Evolutionary conservation across 768 basidiomycete genomes (phyloP), one percentile per base, ranked within the genome.

Genomic region (Lactifluus subvellereus): DNA sequence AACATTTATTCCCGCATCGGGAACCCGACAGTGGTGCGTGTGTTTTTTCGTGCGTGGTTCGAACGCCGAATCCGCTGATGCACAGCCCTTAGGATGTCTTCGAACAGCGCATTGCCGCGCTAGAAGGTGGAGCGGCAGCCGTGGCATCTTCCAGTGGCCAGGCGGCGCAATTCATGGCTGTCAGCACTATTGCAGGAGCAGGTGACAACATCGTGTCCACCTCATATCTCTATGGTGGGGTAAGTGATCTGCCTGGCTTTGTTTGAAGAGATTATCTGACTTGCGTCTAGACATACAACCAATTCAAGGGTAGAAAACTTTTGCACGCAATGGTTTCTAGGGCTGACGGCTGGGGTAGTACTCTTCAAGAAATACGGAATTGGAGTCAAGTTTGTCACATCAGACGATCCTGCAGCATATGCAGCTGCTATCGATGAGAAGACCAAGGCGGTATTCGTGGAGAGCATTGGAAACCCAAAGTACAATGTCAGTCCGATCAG

Each of bases 161-260:
- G 70, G 77, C 87, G 7, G 91, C 89, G 0, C 89, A 91, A 68
- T 88, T 91, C 73, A 76, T 90, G 72, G 56, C 63, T 18, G 52
- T 69, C 35, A 49, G 61, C 2, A 76, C 81, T 47, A 69, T 88
- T 30, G 83, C 86, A 4, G 74, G 78, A 1, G 71, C 79, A 6
- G 90, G 91, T 0, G 90, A 92, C 69, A 93, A 92, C 70, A 88
- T 91, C 59, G 83, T 92, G 6, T 82, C 86, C 2, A 82, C 86
- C 1, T 82, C 85, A 10, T 82, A 77, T 69, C 76, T 89, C 18
- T 89, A 89, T 60, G 87, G 87, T 51, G 87, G 87, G 22, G 85
- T 86, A 70, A 69, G 83, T 74, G 20, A 38, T 50, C 35, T 18
- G 48, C 27, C 53, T 27, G 47, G 20, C 6, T n/a, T 59, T 22